Evolutionary conservation across 2,329 filamentous ascomycete genomes (phyloP), one percentile per base, ranked within the genome.

Genomic region (Tolypocladium sp.): DNA sequence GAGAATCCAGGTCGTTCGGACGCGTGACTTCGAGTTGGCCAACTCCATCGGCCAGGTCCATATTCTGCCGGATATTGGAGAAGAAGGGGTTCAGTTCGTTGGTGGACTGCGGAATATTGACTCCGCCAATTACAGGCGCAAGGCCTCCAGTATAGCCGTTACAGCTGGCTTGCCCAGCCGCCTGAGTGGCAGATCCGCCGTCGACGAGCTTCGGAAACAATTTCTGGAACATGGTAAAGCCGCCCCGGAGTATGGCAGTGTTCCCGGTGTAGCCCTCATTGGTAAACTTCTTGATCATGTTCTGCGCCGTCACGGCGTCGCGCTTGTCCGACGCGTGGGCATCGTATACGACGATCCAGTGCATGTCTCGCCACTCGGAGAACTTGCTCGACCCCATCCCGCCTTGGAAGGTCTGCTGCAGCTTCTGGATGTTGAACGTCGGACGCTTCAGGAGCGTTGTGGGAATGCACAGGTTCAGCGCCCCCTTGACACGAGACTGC

Each of bases 61-160:
- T 93, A 63, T 97, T 96, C 71, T 97, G 94, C 51, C 94, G 86
- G 66, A 99, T 97, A 64, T 97, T 97, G 62, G 87, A 86, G 72
- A 97, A 97, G 76, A 99, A 97, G 0, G 93, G 92, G 66, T 95
- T 96, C 0, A 86, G 81, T 1, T 85, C 83, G 61, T 85, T 86
- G 63, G 85, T 81, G 0, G 84, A 81, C 44, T 78, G 77, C 1
- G 94, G 94, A 71, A 97, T 85, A 60, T 85, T 83, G 63, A 96
- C 96, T 8, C 93, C 93, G 60, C 93, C 94, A 60, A 92, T 89
- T n/a, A 96, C 89, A 1, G 90, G 90, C 0, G 74, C 74, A 44
- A 91, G 71, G 13, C 73, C 76, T 6, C 71, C 73, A 33, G 74
- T 73, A 12, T 76, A 77, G 4, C 55, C 59, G 6, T 59, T 38